Conservation (phyloP, 352 stramenopile species). For the Globisporangium rhizosaccharum region DNA sequence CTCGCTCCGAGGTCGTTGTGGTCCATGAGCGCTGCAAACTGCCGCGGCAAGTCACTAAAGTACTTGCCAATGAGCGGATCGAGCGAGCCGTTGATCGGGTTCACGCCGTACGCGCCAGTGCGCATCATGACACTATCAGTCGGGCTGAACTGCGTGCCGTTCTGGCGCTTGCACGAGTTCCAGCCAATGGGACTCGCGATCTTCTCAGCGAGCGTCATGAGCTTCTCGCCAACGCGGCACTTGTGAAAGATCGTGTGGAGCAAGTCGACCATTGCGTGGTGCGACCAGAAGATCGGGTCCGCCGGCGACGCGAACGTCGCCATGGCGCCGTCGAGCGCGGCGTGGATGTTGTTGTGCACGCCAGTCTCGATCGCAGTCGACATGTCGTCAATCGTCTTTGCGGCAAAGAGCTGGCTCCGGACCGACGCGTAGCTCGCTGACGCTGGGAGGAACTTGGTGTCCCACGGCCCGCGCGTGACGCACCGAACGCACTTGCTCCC, state of each 20-base stretch:
- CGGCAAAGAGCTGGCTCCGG: conserved; percentile 40
- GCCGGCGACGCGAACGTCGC: conserved; percentile 36
- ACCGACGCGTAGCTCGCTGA: conserved; percentile 34
- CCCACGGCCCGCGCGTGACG: conserved; percentile 26
- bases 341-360: conserved; percentile 53
- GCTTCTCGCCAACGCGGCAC: conserved; percentile 24
- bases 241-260: conserved; percentile 55
- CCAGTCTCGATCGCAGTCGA: conserved; percentile 26
- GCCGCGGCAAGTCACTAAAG: conserved; percentile 40
- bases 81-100: conserved; percentile 11
- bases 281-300: conserved; percentile 58
- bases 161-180: conserved; percentile 12
- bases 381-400: conserved; percentile 19
- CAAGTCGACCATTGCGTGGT: conserved; percentile 45
- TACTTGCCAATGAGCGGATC: conserved; percentile 29
- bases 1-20: conserved; percentile 10
- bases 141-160: conserved; percentile 2
- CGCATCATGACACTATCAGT: conserved; percentile 21
- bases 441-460: conserved; percentile 21
- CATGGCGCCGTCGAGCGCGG: conserved; percentile 34
- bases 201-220: conserved; percentile 25
- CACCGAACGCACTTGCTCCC: conserved; percentile 29
- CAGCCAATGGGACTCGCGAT: conserved; percentile 15
- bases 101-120: conserved; percentile 20
- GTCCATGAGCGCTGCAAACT: conserved; percentile 14